Conservation (phyloP, 768 basidiomycete species). For the Naganishia friedmannii region DNA sequence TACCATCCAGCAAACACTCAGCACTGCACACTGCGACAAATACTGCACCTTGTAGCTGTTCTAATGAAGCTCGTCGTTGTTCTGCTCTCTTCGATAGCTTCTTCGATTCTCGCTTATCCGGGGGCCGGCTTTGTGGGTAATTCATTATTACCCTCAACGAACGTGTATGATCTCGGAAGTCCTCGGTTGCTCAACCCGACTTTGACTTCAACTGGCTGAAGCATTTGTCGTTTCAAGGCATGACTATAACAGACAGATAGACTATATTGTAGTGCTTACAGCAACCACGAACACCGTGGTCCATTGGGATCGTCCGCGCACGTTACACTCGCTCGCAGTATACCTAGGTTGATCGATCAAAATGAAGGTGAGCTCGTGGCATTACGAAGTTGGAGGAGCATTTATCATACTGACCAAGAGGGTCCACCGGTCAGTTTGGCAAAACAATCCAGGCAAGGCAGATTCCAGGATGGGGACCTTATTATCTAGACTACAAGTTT, state of each 20-base stretch:
- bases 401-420: background rate
- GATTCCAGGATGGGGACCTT: conserved; percentile 91
- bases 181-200: background rate
- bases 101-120: background rate
- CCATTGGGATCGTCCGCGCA: background rate
- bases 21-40: too few species aligned
- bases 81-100: too few species aligned
- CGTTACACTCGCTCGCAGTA: background rate
- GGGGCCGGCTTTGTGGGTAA: background rate
- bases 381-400: too few species aligned
- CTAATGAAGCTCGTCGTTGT: too few species aligned
- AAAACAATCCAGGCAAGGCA: conserved; percentile 95
- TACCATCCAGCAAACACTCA: too few species aligned
- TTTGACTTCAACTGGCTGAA: background rate
- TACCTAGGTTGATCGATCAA: background rate
- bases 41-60: too few species aligned
- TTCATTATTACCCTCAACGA: background rate
- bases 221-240: background rate
- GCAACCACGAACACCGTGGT: conserved; percentile 1
- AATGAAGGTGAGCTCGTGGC: conserved; percentile 23
- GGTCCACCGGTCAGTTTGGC: conserved; percentile 68
- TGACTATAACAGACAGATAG: background rate
- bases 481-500: conserved; percentile 98
- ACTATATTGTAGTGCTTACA: background rate
- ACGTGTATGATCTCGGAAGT: conserved; percentile 25